phyloP scores from a whole-genome alignment of 2,329 filamentous ascomycete genomes.

The Chaetothyriales sp. region DNA sequence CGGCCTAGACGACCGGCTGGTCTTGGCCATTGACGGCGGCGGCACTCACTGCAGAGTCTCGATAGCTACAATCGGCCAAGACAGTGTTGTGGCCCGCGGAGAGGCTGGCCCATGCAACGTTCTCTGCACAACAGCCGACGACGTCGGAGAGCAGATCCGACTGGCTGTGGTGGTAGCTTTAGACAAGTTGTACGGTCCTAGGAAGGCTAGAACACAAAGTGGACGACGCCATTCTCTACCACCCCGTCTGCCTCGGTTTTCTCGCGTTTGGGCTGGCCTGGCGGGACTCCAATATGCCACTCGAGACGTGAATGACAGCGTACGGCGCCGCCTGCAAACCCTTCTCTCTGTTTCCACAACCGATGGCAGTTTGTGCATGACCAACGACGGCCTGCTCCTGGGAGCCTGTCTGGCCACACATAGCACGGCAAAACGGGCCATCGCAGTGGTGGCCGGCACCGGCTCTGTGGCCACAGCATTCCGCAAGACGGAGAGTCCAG shows the following conservation, averaged over 20 bases:
- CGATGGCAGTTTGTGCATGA: neutral
- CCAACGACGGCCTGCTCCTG: neutral
- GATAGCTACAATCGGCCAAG: neutral
- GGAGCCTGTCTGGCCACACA: neutral
- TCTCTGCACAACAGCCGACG: too few relatives aligned
- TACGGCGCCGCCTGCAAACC: neutral
- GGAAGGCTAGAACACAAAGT: too few relatives aligned
- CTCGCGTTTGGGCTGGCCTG: neutral
- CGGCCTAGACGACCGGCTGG: conserved; percentile 9
- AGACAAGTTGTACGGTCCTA: too few relatives aligned
- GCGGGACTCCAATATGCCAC: neutral
- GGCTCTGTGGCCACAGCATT: conserved; percentile 31
- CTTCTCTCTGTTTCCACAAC: neutral
- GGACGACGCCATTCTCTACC: too few relatives aligned
- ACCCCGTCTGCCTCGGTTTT: neutral
- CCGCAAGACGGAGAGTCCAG: conserved; percentile 5
- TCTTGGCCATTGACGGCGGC: neutral
- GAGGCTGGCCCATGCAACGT: neutral
- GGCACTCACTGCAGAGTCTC: neutral
- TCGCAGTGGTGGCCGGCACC: conserved; percentile 27
- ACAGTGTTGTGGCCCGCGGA: neutral
- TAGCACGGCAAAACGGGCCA: conserved; percentile 1
- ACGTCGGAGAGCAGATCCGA: too few relatives aligned
- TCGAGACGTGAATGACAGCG: neutral
- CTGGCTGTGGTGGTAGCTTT: too few relatives aligned